These are phyloP conservation scores for Hirsutella rhossiliensis DNA, from an alignment of 2,329 filamentous ascomycete genomes.

Conservation along the genomic window DNA sequence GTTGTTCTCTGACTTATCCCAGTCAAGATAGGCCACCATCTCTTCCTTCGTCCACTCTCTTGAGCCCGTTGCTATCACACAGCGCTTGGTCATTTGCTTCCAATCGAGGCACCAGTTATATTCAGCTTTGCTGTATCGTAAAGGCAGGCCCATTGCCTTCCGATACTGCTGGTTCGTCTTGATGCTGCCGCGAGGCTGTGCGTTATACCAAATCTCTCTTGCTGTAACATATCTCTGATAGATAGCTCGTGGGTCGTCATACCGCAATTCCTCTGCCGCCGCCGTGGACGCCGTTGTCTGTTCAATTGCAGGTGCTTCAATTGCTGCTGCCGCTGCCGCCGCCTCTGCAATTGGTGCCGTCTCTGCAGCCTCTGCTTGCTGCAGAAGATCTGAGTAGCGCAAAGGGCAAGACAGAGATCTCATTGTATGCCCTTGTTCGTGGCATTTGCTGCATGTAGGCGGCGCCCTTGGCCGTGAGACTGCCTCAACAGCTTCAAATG, in stretches of 20 bases:
- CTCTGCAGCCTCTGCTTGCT: neutral
- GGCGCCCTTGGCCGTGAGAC: too few species aligned
- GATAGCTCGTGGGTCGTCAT: neutral
- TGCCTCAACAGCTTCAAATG: neutral
- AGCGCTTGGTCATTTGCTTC: neutral
- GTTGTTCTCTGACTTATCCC: neutral
- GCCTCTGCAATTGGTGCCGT: neutral
- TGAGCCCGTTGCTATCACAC: neutral
- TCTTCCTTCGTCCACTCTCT: too few species aligned
- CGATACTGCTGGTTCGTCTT: conserved; percentile 6
- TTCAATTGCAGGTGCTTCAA: neutral
- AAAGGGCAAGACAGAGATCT: neutral
- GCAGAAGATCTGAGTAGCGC: neutral
- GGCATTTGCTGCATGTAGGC: neutral
- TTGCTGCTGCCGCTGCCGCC: neutral
- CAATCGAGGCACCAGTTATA: neutral
- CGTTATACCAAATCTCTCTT: conserved; percentile 3
- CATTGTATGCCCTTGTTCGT: neutral
- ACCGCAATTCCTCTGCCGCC: neutral
- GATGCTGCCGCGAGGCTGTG: conserved; percentile 3
- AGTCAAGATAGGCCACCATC: neutral
- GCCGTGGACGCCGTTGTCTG: neutral
- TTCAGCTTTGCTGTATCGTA: neutral
- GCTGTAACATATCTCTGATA: neutral
- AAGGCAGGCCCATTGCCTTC: conserved; percentile 2